Conservation (phyloP, 768 basidiomycete species). For the Suillus decipiens region DNA sequence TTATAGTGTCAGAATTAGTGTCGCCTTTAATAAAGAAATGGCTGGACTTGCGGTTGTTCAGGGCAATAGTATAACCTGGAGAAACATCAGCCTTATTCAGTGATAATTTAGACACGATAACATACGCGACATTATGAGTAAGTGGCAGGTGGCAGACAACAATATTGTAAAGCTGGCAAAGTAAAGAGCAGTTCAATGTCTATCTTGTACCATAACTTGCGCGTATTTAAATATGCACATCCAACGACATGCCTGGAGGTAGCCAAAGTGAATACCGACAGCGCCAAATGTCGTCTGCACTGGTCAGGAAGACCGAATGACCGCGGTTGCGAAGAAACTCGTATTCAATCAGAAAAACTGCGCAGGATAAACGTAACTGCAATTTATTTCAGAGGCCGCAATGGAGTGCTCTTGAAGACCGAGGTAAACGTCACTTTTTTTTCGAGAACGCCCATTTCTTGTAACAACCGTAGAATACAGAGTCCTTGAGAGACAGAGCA, state of each 20-base stretch:
- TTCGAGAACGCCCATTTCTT: neutral
- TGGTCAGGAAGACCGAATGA: neutral
- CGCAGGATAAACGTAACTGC: conserved; percentile 3
- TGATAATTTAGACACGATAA: neutral
- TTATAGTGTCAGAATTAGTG: conserved; percentile 2
- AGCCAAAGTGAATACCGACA: conserved; percentile 8
- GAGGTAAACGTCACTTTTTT: neutral
- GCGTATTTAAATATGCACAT: conserved; percentile 22
- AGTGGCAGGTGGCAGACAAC: neutral
- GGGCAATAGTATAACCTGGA: conserved; percentile 33
- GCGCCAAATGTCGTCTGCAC: neutral
- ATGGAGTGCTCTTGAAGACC: conserved; percentile 6
- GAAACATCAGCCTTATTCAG: conserved; percentile 15
- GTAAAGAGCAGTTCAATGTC: neutral
- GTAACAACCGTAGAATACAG: neutral
- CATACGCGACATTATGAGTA: conserved; percentile 15
- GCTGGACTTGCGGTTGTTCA: conserved; percentile 50
- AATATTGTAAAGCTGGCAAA: neutral
- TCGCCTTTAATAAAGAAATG: neutral
- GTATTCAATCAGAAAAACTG: conserved; percentile 10
- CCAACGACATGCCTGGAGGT: neutral
- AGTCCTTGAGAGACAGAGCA: neutral
- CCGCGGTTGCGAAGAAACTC: neutral
- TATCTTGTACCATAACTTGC: neutral
- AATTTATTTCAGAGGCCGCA: neutral